Evolutionary conservation across 2,329 filamentous ascomycete genomes (phyloP), one percentile per base, ranked within the genome.

Genomic region (Acrocalymma vagum): DNA sequence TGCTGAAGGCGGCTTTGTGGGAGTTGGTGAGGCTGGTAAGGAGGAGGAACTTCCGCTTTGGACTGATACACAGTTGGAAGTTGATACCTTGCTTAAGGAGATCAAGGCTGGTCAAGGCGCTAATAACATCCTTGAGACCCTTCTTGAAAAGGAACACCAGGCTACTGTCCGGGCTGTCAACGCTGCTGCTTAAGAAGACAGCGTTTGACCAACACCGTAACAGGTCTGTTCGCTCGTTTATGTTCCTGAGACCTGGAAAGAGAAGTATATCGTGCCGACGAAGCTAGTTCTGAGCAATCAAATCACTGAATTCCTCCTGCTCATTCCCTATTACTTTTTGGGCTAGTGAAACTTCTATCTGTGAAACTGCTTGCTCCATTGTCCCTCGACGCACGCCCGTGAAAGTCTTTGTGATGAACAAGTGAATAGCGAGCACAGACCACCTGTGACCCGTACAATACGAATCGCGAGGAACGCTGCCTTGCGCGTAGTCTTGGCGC

Each of bases 1-100:
- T 20, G 83, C 85, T 10, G 82, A 94, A 65, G 94, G 94, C 30
- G 94, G 94, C 6, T 96, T 97, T 73, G 89, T 97, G 43, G 94
- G 93, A 37, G 94, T 99, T 7, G 94, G 94, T 15, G 86, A 90
- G 52, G 74, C 86, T 42, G 79, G 78, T 32, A 79, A 79, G 11
- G 72, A 77, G 39, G 74, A 74, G 2, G 79, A 82, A 26, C 73
- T 82, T 65, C 86, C 92, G n/a, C 85, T 99, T 26, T 99, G 94
- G 94, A 94, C 89, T 2, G 85, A 96, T 60, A 78, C 81, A 60
- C 94, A 99, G 78, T 83, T 99, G 40, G 89, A 87, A 26, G 80
- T 96, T 31, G 81, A 84, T 44, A 78, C 51, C 9, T 60, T 69
- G 2, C 26, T 67, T 16, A 62, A 64, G 38, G 82, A 86, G 65